Base-by-base conservation (phyloP, 106 monocot species). In the Agapanthus africanus region DNA sequence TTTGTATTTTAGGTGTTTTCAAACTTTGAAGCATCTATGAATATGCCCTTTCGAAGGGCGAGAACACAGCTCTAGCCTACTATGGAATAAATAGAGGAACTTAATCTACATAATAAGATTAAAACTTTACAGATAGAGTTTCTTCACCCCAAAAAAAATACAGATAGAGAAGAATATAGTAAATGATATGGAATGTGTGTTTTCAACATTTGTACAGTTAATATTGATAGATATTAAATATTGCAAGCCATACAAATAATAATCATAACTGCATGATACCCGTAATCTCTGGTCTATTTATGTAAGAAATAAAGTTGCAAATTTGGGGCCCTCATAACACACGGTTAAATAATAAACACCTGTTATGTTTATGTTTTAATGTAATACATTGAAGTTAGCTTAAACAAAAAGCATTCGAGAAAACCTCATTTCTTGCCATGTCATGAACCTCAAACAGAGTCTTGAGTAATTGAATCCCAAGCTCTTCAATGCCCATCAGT, bases 401-500 rank as follows among this genome's bases (percentile, higher is more conserved):
- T 36, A 42, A 28, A 44, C 11, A 66, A 66, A 6, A 37, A 66
- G 34, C 4, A 32, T 54, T 13, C 0, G 31, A 59, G 68, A 79
- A 52, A 72, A 88, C 88, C 84, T 85, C 81, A 69, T 79, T 85
- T 77, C 82, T 81, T 30, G 89, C 82, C 80, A 84, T 86, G 68
- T 84, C 91, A 81, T 95, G 91, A 49, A 84, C 67, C 66, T 95
- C 91, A 80, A 86, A 88, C 21, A 88, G 66, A 36, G 71, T 77
- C 76, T 68, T 95, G 6, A 88, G 71, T 37, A 82, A 87, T 16
- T 73, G 67, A 85, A 89, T 80, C 4, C 88, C 84, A 26, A 97
- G 79, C 21, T 88, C 82, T 77, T 88, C 81, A 65, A 74, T 69
- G 18, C 86, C 72, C 83, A 91, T 79, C 65, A 82, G 62, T 54